These are phyloP conservation scores for Rhynchosporium graminicola DNA, from an alignment of 2,329 filamentous ascomycete species.

Conservation along the genomic window DNA sequence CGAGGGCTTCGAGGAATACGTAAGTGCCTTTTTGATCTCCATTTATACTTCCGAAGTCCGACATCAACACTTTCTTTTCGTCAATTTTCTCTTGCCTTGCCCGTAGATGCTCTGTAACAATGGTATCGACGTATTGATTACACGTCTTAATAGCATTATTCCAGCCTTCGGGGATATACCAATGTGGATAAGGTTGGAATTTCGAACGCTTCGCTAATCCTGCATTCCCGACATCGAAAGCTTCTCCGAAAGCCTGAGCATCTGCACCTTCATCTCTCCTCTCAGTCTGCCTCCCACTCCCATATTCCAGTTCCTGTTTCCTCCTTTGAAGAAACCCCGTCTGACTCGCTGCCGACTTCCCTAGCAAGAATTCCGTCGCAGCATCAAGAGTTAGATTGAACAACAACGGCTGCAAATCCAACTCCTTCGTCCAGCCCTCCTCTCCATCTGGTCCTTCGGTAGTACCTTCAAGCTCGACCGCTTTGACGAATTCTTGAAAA, in stretches of 20 bases:
- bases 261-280: neutral
- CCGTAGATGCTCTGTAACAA: neutral
- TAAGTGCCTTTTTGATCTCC: slow-evolving; percentile 15
- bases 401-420: slow-evolving; percentile 2
- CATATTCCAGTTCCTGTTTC: neutral
- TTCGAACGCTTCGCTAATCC: neutral
- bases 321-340: neutral
- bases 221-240: neutral
- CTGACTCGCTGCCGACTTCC: slow-evolving; percentile 9
- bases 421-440: neutral
- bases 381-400: slow-evolving; percentile 9
- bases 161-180: neutral
- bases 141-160: neutral
- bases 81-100: slow-evolving; percentile 14
- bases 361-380: slow-evolving; percentile 11
- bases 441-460: neutral
- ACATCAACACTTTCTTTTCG: neutral
- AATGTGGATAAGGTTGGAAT: slow-evolving; percentile 2
- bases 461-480: neutral
- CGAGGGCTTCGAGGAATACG: slow-evolving; percentile 56
- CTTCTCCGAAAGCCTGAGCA: neutral
- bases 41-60: neutral
- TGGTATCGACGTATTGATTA: neutral
- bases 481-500: neutral
- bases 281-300: neutral